These are phyloP conservation scores for Mucor lusitanicus DNA, from an alignment of 371 early-diverging fungal species.

Conservation along the genomic window DNA sequence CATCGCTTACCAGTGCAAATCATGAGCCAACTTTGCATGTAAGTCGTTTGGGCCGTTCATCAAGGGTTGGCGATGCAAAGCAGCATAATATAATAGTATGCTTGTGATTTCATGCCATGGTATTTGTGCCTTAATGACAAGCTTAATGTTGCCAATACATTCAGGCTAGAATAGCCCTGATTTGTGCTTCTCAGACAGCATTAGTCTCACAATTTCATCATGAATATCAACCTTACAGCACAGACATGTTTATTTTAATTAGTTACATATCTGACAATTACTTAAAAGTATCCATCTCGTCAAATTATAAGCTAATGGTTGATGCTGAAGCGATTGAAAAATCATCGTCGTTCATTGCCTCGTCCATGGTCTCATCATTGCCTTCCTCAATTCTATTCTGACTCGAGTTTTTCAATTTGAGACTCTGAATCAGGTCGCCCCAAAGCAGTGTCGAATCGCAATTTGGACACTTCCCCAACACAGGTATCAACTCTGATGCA, in stretches of 20 bases:
- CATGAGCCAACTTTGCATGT: not conserved
- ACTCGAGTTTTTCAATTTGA: constrained; percentile 6
- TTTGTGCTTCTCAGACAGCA: too few species aligned
- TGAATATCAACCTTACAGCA: too few species aligned
- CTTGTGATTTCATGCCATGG: too few species aligned
- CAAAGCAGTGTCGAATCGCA: constrained; percentile 6
- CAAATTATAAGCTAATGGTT: not conserved
- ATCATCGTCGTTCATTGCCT: not conserved
- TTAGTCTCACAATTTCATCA: too few species aligned
- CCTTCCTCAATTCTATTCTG: not conserved
- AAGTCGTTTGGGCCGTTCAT: not conserved
- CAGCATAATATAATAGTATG: too few species aligned
- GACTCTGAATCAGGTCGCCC: constrained; percentile 18
- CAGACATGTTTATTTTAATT: too few species aligned
- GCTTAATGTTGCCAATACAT: too few species aligned
- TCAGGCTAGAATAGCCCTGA: too few species aligned
- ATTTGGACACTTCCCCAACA: constrained; percentile 14
- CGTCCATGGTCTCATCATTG: not conserved
- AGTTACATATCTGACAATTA: too few species aligned
- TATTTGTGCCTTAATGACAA: too few species aligned
- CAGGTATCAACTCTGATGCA: constrained; percentile 10
- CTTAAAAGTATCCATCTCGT: too few species aligned
- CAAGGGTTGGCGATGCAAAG: not conserved
- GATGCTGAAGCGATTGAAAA: not conserved
- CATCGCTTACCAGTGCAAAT: not conserved